Base-by-base conservation (phyloP, 1,284 basidiomycete genomes). In the Ustilago shanxiensis region DNA sequence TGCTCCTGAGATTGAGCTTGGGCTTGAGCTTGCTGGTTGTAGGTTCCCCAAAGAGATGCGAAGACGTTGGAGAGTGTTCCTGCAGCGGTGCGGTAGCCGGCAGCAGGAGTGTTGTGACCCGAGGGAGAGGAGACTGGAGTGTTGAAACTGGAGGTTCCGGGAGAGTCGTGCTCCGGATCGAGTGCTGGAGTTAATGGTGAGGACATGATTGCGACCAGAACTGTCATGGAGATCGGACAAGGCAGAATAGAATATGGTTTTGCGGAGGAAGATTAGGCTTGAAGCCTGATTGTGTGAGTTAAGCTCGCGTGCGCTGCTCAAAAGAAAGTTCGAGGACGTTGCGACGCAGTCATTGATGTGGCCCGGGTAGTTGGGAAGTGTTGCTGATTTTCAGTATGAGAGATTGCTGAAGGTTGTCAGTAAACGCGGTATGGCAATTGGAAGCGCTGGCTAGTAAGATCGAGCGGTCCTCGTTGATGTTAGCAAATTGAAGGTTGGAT, bases 21-120 rank as follows among this genome's bases (percentile, higher is more conserved):
- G n/a, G n/a, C n/a, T 22, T 77, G 70, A 22, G n/a, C n/a, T 33
- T 33, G 31, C 11, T 33, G 31, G 31, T 62, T 57, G 55, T 77
- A 77, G 24, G 64, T 54, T 9, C 66, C 71, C 75, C 75, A 77
- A 14, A 77, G 63, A 18, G 70, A 73, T 14, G 75, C 75, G 33
- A 77, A 77, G 11, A 60, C 75, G 31, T 62, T 65, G 28, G 71
- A 70, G n/a, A 77, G 53, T 1, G 75, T 77, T 4, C 57, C 67
- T 18, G 67, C 56, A 6, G 75, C 75, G 1, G 75, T 71, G 35
- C 65, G 62, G 57, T 70, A 77, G 3, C 64, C 64, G 6, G 75
- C 59, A 39, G 71, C 60, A 16, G 75, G 67, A 0, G 70, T 72
- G 58, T 61, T 63, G 0, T 71, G 64, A 20, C 60, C 72, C 1